phyloP scores from a whole-genome alignment of 345 rosid species.

The Eucalyptus polyanthemos region DNA sequence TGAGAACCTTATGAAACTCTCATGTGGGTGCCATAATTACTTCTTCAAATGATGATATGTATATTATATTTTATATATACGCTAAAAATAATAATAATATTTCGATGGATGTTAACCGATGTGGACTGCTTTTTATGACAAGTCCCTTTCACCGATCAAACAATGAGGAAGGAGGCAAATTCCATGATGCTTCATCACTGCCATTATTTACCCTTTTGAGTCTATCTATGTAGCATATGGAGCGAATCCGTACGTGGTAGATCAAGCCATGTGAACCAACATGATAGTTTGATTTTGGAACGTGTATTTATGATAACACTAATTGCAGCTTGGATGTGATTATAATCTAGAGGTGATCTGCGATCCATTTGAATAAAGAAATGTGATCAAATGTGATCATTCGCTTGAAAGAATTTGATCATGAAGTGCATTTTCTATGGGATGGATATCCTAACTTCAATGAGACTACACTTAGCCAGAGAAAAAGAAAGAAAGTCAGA shows the following conservation, averaged over 20 bases:
- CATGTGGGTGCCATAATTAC: conserved; percentile 60
- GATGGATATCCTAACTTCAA: background rate
- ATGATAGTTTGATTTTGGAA: background rate
- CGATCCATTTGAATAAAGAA: background rate
- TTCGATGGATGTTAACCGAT: background rate
- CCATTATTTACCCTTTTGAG: background rate
- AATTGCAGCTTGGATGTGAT: background rate
- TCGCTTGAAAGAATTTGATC: background rate
- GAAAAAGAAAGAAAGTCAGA: background rate
- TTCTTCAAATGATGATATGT: conserved; percentile 22
- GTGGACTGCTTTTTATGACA: conserved; percentile 1
- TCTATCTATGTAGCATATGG: background rate
- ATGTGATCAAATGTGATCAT: background rate
- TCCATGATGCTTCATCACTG: background rate
- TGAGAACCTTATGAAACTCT: conserved; percentile 24
- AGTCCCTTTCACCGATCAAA: conserved; percentile 24
- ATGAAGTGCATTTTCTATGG: background rate
- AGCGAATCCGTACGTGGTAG: background rate
- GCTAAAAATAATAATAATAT: background rate
- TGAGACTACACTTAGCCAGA: background rate
- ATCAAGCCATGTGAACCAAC: background rate
- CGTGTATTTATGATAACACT: background rate
- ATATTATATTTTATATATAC: background rate
- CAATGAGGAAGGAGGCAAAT: background rate
- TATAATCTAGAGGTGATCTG: background rate